Percentiles rank a stretch among this genome's conserved stretches.
Evolutionary conservation across 257 asterid species (phyloP).

Genomic region (Solanum sejunctum): DNA sequence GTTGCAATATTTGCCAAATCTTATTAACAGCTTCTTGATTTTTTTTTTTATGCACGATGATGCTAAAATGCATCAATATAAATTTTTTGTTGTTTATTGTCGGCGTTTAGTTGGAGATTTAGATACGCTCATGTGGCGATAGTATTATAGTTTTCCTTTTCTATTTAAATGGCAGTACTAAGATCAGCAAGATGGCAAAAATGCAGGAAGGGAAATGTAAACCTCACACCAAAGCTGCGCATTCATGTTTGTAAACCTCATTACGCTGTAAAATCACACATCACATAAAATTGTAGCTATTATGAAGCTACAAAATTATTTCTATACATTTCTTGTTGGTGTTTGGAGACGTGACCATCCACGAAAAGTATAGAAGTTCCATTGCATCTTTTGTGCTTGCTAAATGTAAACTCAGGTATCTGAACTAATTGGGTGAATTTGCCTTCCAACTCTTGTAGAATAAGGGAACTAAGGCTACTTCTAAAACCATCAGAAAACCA

Average conservation of each 20-base stretch:
- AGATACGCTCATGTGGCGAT: background rate
- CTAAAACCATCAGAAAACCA: too few relatives aligned
- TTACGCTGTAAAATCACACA: background rate
- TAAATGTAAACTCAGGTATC: background rate
- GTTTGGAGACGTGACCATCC: background rate
- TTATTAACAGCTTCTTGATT: constrained; percentile 23
- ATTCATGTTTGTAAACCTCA: background rate
- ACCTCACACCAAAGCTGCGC: too few relatives aligned
- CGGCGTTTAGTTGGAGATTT: background rate
- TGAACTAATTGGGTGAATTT: background rate
- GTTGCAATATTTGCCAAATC: constrained; percentile 95
- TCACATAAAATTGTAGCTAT: background rate
- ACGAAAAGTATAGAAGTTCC: background rate
- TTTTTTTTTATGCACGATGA: background rate
- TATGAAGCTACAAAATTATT: background rate
- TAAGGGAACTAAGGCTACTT: too few relatives aligned
- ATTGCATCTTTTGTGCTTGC: background rate
- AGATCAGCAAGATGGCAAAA: background rate
- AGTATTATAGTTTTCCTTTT: background rate
- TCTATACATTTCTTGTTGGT: background rate
- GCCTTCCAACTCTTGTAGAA: too few relatives aligned
- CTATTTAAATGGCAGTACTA: background rate
- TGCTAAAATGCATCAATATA: background rate
- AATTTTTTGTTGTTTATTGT: background rate
- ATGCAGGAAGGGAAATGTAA: background rate